phyloP scores from a whole-genome alignment of 176 grass and related monocot species.

The Cenchrus fungigraminus region DNA sequence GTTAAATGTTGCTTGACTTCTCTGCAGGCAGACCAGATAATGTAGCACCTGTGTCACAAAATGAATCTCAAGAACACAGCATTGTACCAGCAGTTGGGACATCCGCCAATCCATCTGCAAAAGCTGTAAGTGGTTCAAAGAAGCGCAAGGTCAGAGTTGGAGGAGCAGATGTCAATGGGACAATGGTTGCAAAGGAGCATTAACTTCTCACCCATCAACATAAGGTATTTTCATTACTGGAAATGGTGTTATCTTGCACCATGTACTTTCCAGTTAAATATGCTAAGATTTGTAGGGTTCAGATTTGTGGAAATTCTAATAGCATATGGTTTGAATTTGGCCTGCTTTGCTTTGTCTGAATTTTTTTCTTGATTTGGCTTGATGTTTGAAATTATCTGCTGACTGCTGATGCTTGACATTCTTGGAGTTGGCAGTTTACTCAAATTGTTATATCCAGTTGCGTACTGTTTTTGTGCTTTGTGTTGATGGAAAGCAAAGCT shows the following conservation, averaged over 20 bases:
- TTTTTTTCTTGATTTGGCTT: background rate
- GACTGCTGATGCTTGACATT: background rate
- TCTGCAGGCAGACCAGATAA: background rate
- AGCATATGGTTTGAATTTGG: background rate
- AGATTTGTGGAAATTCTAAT: background rate
- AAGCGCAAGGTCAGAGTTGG: slow-evolving; percentile 38
- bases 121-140: slow-evolving; percentile 8
- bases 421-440: background rate
- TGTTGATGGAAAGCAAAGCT: background rate
- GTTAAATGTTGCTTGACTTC: slow-evolving; percentile 1
- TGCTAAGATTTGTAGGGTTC: background rate
- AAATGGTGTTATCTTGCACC: background rate
- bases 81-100: slow-evolving; percentile 16
- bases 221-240: slow-evolving; percentile 32
- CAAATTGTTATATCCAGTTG: background rate
- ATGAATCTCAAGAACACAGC: slow-evolving; percentile 22
- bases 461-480: background rate
- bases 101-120: background rate
- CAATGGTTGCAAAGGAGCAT: slow-evolving; percentile 13
- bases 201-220: slow-evolving; percentile 1
- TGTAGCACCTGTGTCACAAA: background rate
- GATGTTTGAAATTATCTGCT: slow-evolving; percentile 7
- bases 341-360: background rate
- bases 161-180: background rate
- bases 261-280: background rate